Evolutionary conservation across 2,329 filamentous ascomycete species (phyloP).

Genomic region (Ophiostoma sp.): DNA sequence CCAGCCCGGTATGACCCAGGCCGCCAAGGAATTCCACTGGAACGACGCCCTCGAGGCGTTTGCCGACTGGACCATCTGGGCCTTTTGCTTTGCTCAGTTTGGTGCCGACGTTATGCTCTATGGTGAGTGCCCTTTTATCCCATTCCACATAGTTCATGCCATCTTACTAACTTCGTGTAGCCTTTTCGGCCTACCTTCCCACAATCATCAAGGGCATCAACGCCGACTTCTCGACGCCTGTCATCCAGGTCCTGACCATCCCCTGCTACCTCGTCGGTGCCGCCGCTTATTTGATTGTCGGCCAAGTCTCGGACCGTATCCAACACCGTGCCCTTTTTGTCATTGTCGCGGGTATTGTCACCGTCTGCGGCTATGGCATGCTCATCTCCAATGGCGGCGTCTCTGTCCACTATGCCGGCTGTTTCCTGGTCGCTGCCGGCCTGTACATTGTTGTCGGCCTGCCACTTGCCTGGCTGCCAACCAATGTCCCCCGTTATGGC

Average conservation of each 20-base stretch:
- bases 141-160: neutral
- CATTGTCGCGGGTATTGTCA: neutral
- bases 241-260: slow-evolving; percentile 75
- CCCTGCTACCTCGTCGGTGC: slow-evolving; percentile 76
- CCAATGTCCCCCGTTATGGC: slow-evolving; percentile 71
- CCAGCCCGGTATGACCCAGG: slow-evolving; percentile 51
- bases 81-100: slow-evolving; percentile 69
- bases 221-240: slow-evolving; percentile 55
- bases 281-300: slow-evolving; percentile 64
- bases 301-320: slow-evolving; percentile 65
- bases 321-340: slow-evolving; percentile 55
- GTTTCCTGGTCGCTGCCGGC: slow-evolving; percentile 73
- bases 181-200: slow-evolving; percentile 72
- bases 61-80: slow-evolving; percentile 74
- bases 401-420: slow-evolving; percentile 62
- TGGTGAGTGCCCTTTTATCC: slow-evolving; percentile 35
- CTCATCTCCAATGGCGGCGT: slow-evolving; percentile 51
- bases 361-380: neutral
- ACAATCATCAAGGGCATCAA: slow-evolving; percentile 74
- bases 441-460: slow-evolving; percentile 63
- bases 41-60: slow-evolving; percentile 66
- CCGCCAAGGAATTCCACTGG: slow-evolving; percentile 51
- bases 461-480: slow-evolving; percentile 61
- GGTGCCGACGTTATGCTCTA: slow-evolving; percentile 76
- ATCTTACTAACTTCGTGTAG: neutral